Evolutionary conservation across 2,329 filamentous ascomycete genomes (phyloP).

Genomic region (Reticulascus tulasneorum): DNA sequence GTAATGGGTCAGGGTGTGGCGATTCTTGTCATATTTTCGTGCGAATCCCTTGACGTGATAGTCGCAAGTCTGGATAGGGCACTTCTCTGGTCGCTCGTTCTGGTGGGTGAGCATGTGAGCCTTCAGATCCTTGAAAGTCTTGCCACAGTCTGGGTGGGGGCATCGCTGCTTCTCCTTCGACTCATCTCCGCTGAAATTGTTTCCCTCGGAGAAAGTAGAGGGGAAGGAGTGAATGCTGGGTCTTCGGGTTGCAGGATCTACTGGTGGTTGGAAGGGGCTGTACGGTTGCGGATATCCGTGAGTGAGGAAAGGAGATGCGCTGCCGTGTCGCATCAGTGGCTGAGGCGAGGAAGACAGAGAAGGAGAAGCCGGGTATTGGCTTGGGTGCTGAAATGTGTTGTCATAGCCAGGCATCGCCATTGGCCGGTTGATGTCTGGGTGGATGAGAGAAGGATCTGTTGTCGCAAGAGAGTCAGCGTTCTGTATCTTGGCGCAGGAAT

Average conservation of each 20-base stretch:
- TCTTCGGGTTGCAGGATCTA: conserved; percentile 51
- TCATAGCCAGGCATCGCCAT: conserved; percentile 49
- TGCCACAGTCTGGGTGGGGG: conserved; percentile 78
- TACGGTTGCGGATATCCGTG: conserved; percentile 46
- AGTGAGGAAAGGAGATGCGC: conserved; percentile 65
- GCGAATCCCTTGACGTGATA: conserved; percentile 92
- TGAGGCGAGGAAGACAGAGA: conserved; percentile 55
- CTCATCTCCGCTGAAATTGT: conserved; percentile 59
- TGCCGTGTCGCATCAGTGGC: conserved; percentile 47
- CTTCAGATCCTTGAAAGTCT: conserved; percentile 85
- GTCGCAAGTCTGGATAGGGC: conserved; percentile 86
- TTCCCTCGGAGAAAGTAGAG: conserved; percentile 55
- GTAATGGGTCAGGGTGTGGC: conserved; percentile 91
- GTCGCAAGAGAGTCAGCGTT: conserved; percentile 30
- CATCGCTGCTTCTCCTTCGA: conserved; percentile 68
- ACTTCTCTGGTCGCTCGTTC: conserved; percentile 87
- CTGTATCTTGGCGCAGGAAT: conserved; percentile 9
- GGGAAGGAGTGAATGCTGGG: conserved; percentile 65
- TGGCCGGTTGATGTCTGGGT: conserved; percentile 48
- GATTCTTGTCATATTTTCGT: conserved; percentile 93
- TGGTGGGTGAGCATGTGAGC: conserved; percentile 95
- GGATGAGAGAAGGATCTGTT: conserved; percentile 54
- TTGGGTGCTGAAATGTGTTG: conserved; percentile 41
- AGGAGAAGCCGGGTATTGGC: conserved; percentile 57
- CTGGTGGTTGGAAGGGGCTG: conserved; percentile 48